Evolutionary conservation across 306 rosid genomes (phyloP).

Genomic region (Sicyos edulis): DNA sequence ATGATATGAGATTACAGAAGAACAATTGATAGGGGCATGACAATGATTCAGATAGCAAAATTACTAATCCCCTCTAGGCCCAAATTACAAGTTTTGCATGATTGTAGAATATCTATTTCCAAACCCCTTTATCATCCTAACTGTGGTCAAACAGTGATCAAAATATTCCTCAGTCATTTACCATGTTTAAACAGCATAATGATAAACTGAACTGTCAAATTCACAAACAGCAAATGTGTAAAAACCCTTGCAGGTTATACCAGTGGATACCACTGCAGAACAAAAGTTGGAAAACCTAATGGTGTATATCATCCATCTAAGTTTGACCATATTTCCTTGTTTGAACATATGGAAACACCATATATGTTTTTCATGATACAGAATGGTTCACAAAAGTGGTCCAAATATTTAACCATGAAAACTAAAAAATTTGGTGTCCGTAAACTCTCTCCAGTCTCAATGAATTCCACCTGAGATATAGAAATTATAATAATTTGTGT

Average conservation of each 20-base stretch:
- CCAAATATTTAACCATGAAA: background rate
- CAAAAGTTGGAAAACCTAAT: background rate
- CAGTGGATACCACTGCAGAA: background rate
- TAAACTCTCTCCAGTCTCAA: background rate
- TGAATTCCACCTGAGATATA: background rate
- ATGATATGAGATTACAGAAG: slow-evolving; percentile 5
- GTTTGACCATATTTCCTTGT: background rate
- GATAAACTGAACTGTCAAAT: background rate
- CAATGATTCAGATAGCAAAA: background rate
- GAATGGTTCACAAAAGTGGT: background rate
- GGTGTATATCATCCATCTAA: background rate
- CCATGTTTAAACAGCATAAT: background rate
- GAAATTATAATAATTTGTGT: background rate
- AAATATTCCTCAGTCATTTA: background rate
- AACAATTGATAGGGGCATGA: background rate
- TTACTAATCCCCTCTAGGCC: background rate
- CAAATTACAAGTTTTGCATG: background rate
- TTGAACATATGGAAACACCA: background rate
- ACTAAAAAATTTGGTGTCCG: background rate
- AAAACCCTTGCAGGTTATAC: background rate
- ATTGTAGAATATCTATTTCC: background rate
- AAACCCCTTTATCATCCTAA: background rate
- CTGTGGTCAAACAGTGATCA: background rate
- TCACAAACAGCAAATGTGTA: background rate
- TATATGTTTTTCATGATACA: slow-evolving; percentile 1